Base-by-base conservation (phyloP, 2,329 filamentous ascomycete genomes). In the Alternaria ethzedia region DNA sequence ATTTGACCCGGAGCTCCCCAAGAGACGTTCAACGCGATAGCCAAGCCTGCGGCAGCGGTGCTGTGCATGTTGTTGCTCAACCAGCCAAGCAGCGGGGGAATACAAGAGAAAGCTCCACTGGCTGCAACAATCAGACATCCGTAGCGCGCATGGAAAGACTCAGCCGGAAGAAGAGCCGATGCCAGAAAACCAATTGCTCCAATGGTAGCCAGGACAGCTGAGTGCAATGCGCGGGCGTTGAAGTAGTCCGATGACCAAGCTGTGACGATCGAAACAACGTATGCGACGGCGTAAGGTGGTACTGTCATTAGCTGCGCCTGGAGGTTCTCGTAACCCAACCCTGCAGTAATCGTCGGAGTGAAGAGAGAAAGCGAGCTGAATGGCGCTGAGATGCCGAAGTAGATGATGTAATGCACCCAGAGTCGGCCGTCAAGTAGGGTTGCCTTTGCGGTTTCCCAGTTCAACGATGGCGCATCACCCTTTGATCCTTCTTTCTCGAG, bases 71-170 rank as follows among this genome's bases (percentile, higher is more conserved):
- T 93, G 44, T 87, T 88, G 9, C 87, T 88, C 7, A 92, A 81
- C 90, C 89, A 91, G n/a, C 89, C 89, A 2, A 91, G 82, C 63
- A 93, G 83, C 0, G 90, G 89, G 0, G 90, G 90, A 49, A 92
- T 90, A 67, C 87, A 90, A 1, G 88, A 85, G 65, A 93, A 93
- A 0, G 89, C 83, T 1, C 91, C 90, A 3, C 87, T 86, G 2
- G 88, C 84, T 0, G 89, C 90, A 43, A 93, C 82, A 30, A 92
- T 90, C 10, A 93, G 84, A 65, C 89, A 90, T 36, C 88, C 90
- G 73, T 92, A 92, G n/a, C 90, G 87, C 15, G 82, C 75, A 72
- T 82, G 46, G 23, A 90, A 92, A 3, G 86, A 83, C 45, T 87
- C 82, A 0, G 88, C 78, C 0, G 90, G 88, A 3, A 92, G 83